A percentile compares a stretch with the other conserved stretches of the same genome.
phyloP scores from a whole-genome alignment of 2,329 filamentous ascomycete species.

The Hypomyces perniciosus region DNA sequence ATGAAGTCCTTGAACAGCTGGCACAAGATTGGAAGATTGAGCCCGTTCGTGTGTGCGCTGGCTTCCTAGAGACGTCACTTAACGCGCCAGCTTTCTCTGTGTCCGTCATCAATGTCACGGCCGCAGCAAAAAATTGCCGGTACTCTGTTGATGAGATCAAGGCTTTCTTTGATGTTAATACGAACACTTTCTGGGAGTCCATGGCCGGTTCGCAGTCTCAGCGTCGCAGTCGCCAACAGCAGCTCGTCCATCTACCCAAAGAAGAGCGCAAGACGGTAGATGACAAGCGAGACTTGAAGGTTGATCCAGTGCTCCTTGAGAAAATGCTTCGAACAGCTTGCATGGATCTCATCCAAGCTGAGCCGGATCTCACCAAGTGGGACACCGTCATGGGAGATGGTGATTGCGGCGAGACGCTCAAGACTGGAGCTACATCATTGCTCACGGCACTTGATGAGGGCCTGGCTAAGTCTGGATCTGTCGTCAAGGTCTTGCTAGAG shows the following conservation, averaged over 20 bases:
- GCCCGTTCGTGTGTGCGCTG: slow-evolving; percentile 51
- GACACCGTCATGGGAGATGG: slow-evolving; percentile 60
- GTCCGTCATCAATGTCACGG: slow-evolving; percentile 55
- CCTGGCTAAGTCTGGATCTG: slow-evolving; percentile 37
- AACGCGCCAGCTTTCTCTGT: slow-evolving; percentile 67
- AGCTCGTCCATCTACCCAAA: slow-evolving; percentile 35
- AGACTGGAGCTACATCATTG: slow-evolving; percentile 44
- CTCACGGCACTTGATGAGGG: slow-evolving; percentile 41
- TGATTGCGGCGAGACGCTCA: slow-evolving; percentile 58
- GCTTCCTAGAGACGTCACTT: slow-evolving; percentile 65
- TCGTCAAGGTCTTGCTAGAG: slow-evolving; percentile 41
- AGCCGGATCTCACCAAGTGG: slow-evolving; percentile 58
- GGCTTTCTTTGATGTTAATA: slow-evolving; percentile 57
- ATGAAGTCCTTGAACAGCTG: slow-evolving; percentile 48
- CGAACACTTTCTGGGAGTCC: slow-evolving; percentile 51
- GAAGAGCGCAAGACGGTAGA: slow-evolving; percentile 32
- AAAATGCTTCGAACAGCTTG: slow-evolving; percentile 50
- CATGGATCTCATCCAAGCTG: slow-evolving; percentile 47
- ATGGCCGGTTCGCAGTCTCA: slow-evolving; percentile 40
- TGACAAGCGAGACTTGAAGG: slow-evolving; percentile 36
- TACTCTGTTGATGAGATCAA: slow-evolving; percentile 51
- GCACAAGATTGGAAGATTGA: slow-evolving; percentile 40
- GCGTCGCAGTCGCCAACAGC: slow-evolving; percentile 33
- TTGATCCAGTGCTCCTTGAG: slow-evolving; percentile 48
- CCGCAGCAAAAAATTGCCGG: slow-evolving; percentile 36